Conservation (phyloP, 208 protist species). For the Trichomonas tenax region DNA sequence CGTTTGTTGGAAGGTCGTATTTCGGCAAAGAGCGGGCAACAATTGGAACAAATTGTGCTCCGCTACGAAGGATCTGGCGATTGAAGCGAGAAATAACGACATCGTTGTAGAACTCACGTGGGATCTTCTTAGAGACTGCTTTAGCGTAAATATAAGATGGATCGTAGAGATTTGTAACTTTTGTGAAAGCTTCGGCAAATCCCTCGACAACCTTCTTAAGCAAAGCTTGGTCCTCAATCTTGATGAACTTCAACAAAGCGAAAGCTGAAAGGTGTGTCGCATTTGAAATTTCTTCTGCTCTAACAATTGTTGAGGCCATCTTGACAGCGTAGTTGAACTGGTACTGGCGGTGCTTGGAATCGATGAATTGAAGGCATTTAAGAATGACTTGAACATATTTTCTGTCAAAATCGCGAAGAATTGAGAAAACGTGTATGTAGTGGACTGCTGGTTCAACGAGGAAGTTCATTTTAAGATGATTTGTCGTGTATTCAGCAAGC, state of each 20-base stretch:
- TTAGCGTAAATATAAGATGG: background rate
- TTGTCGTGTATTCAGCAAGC: background rate
- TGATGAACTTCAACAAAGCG: background rate
- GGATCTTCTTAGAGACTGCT: background rate
- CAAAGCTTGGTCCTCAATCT: background rate
- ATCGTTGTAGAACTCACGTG: background rate
- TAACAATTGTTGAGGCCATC: background rate
- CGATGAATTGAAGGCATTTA: background rate
- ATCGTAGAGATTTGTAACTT: background rate
- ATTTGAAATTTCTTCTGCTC: background rate
- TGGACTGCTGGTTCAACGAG: background rate
- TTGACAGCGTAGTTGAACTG: background rate
- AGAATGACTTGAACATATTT: background rate
- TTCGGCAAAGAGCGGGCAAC: background rate
- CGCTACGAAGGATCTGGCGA: background rate
- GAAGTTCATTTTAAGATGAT: background rate
- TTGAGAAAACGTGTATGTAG: background rate
- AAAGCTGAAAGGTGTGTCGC: background rate
- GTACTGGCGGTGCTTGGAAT: background rate
- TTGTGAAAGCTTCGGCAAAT: background rate
- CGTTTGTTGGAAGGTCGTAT: background rate
- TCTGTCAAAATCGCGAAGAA: background rate
- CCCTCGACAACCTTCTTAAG: background rate
- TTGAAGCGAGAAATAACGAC: background rate
- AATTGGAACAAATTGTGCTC: background rate